phyloP scores from a whole-genome alignment of 2,329 filamentous ascomycete genomes.

The Arthrobotrys sphaeroides region DNA sequence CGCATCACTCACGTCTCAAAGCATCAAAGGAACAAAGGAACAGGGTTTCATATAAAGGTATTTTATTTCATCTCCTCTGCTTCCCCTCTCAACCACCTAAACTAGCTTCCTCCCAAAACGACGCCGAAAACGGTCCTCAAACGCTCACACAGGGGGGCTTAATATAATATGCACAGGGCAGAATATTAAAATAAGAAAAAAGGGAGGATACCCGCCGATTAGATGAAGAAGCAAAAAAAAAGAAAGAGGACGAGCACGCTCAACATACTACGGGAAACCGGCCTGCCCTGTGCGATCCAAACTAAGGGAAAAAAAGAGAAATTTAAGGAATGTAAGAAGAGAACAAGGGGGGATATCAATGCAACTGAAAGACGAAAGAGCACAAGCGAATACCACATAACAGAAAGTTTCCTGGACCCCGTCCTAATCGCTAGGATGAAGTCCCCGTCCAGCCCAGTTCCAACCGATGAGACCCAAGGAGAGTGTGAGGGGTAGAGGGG shows the following conservation, averaged over 20 bases:
- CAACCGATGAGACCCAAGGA: slow-evolving; percentile 30
- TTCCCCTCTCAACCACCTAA: not conserved
- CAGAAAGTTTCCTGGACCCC: slow-evolving; percentile 13
- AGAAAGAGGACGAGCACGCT: slow-evolving; percentile 43
- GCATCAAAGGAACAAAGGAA: not conserved
- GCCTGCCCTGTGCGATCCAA: slow-evolving; percentile 33
- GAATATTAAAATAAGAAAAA: slow-evolving; percentile 38
- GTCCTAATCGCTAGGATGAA: slow-evolving; percentile 30
- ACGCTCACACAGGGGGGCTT: slow-evolving; percentile 3
- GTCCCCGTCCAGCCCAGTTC: not conserved
- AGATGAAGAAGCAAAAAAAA: slow-evolving; percentile 17
- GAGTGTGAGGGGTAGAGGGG: slow-evolving; percentile 1
- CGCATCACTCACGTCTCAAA: not conserved
- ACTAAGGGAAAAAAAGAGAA: slow-evolving; percentile 15
- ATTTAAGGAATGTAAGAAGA: slow-evolving; percentile 38
- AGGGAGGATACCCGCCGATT: slow-evolving; percentile 49
- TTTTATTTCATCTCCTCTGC: slow-evolving; percentile 1
- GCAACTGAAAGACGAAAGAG: slow-evolving; percentile 12
- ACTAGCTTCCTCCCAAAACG: slow-evolving; percentile 4
- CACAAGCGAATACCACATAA: slow-evolving; percentile 15
- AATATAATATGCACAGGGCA: slow-evolving; percentile 46
- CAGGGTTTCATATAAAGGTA: slow-evolving; percentile 3
- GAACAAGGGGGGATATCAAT: slow-evolving; percentile 28
- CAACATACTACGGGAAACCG: slow-evolving; percentile 37
- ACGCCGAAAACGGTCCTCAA: not conserved